These are phyloP conservation scores for Corynascus novoguineensis DNA, from an alignment of 495 filamentous ascomycete genomes.

Conservation along the genomic window DNA sequence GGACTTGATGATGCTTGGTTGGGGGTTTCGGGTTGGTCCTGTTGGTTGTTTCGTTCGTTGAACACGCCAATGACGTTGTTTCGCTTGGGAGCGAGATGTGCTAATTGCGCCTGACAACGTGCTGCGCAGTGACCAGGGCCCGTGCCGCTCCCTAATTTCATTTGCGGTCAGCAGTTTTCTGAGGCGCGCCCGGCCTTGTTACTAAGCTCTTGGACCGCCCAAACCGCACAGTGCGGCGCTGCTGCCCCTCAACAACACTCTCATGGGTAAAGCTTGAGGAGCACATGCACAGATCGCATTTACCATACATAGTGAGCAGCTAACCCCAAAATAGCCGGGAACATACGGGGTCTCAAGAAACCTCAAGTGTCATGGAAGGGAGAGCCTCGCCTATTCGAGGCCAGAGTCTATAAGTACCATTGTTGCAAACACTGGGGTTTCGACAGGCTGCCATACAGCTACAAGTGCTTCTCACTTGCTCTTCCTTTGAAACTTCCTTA, in stretches of 20 bases:
- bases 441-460: too few relatives aligned
- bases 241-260: neutral
- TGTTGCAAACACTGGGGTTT: too few relatives aligned
- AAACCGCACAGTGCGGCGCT: neutral
- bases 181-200: neutral
- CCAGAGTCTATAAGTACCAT: too few relatives aligned
- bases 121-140: neutral
- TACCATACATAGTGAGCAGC: too few relatives aligned
- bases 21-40: too few relatives aligned
- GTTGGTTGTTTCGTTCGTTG: neutral
- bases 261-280: neutral
- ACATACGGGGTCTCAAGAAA: too few relatives aligned
- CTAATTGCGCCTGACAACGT: too few relatives aligned
- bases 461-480: too few relatives aligned
- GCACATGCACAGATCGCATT: too few relatives aligned
- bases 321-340: too few relatives aligned
- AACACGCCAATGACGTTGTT: constrained; percentile 13
- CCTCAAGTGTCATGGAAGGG: too few relatives aligned
- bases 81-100: constrained; percentile 9
- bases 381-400: too few relatives aligned
- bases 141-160: constrained; percentile 2
- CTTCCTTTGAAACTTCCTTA: neutral
- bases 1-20: neutral
- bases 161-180: neutral
- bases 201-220: neutral